Percentiles rank a stretch among this genome's conserved stretches.
Evolutionary conservation across 2,329 filamentous ascomycete genomes (phyloP).

Genomic region (Penicillium sp.): DNA sequence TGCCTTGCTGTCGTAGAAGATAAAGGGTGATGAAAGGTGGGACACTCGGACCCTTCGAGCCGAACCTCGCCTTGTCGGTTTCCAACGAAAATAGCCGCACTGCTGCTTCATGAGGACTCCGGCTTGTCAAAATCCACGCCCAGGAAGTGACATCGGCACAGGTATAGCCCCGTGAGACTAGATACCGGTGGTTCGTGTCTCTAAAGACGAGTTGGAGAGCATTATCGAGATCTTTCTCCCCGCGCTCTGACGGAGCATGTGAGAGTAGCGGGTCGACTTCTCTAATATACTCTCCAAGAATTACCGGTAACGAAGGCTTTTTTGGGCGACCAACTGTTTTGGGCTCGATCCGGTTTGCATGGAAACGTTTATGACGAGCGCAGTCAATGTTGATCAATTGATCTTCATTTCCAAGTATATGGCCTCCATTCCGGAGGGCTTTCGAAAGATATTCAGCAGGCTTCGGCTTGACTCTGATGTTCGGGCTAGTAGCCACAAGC

Average conservation of each 20-base stretch:
- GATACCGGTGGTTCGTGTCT: conserved; percentile 26
- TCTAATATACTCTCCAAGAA: conserved; percentile 43
- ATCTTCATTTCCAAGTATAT: conserved; percentile 11
- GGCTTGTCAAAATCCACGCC: conserved; percentile 50
- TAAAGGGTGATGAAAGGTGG: conserved; percentile 53
- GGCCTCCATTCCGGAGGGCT: conserved; percentile 27
- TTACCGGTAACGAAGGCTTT: conserved; percentile 34
- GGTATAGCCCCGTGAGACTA: conserved; percentile 37
- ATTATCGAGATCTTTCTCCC: conserved; percentile 21
- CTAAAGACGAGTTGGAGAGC: conserved; percentile 38
- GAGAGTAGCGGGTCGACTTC: conserved; percentile 34
- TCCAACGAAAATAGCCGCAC: conserved; percentile 39
- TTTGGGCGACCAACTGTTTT: conserved; percentile 17
- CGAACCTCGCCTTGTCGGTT: conserved; percentile 16
- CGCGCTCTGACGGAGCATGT: not conserved
- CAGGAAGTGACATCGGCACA: conserved; percentile 46
- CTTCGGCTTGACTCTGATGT: conserved; percentile 17
- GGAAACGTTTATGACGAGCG: not conserved
- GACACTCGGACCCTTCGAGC: conserved; percentile 19
- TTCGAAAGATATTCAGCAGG: conserved; percentile 35
- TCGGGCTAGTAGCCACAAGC: not conserved
- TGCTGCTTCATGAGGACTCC: conserved; percentile 37
- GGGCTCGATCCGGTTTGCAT: conserved; percentile 1
- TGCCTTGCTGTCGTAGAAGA: conserved; percentile 46
- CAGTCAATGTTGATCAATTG: conserved; percentile 1